Percentiles rank a stretch among this genome's conserved stretches.
phyloP scores from a whole-genome alignment of 2,329 filamentous ascomycete genomes.

The Cladosporium sp. region DNA sequence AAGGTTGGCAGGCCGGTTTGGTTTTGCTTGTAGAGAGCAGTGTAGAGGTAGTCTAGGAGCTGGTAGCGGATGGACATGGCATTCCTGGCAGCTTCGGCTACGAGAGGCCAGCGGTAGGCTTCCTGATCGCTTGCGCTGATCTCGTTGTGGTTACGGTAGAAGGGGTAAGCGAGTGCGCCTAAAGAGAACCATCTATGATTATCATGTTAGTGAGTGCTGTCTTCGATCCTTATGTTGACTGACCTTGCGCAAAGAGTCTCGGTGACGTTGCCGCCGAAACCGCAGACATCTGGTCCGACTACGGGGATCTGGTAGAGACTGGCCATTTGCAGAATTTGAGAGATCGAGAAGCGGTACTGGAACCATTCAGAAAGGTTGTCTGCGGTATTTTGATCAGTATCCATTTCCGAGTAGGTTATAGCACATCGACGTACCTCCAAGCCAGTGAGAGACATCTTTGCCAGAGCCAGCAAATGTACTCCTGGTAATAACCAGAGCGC shows the following conservation, averaged over 20 bases:
- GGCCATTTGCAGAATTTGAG: slow-evolving; percentile 21
- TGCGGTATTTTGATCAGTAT: not conserved
- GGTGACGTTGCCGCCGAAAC: slow-evolving; percentile 57
- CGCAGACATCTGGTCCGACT: slow-evolving; percentile 44
- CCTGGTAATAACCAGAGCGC: slow-evolving; percentile 70
- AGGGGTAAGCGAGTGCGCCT: slow-evolving; percentile 65
- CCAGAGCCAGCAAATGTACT: slow-evolving; percentile 45
- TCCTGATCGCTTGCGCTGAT: slow-evolving; percentile 51
- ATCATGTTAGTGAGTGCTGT: not conserved
- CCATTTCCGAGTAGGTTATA: no score
- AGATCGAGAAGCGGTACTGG: slow-evolving; percentile 21
- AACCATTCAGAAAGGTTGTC: slow-evolving; percentile 21
- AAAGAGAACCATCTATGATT: slow-evolving; percentile 61
- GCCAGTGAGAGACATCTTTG: slow-evolving; percentile 22
- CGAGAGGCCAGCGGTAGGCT: slow-evolving; percentile 65
- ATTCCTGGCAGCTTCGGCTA: slow-evolving; percentile 61
- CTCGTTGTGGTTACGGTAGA: slow-evolving; percentile 70
- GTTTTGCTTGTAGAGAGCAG: slow-evolving; percentile 60
- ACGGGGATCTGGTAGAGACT: slow-evolving; percentile 34
- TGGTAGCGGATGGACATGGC: slow-evolving; percentile 68
- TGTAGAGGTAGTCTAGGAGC: slow-evolving; percentile 71
- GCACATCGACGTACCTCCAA: slow-evolving; percentile 14
- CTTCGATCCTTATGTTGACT: not conserved
- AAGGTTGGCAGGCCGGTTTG: slow-evolving; percentile 62
- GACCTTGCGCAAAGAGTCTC: slow-evolving; percentile 44